Evolutionary conservation across 495 filamentous ascomycete species (phyloP).

Genomic region (Lasiosphaeria hispida): DNA sequence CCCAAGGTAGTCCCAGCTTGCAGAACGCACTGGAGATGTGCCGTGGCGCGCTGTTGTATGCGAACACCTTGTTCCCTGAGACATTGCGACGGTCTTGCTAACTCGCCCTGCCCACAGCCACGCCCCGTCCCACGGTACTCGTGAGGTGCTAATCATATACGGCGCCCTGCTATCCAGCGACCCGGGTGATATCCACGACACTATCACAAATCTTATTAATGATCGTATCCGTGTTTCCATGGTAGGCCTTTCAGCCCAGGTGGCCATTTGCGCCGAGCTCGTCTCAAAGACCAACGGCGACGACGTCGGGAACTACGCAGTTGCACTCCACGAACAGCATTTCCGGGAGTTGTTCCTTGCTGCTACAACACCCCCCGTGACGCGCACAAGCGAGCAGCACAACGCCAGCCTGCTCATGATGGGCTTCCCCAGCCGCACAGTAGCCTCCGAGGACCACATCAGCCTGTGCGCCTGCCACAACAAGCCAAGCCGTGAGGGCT

Average conservation of each 20-base stretch:
- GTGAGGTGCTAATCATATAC: conserved; percentile 88
- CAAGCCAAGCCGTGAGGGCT: conserved; percentile 80
- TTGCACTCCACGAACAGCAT: conserved; percentile 85
- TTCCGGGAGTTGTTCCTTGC: conserved; percentile 86
- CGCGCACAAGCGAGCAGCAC: conserved; percentile 63
- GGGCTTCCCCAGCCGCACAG: conserved; percentile 95
- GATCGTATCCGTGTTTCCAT: conserved; percentile 85
- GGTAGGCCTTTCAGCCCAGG: conserved; percentile 85
- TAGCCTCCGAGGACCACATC: conserved; percentile 63
- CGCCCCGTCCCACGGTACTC: conserved; percentile 86
- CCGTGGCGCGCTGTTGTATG: conserved; percentile 77
- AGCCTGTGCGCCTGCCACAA: conserved; percentile 87
- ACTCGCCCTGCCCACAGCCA: conserved; percentile 51
- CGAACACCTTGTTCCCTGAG: conserved; percentile 14
- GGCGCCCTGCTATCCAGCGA: conserved; percentile 88
- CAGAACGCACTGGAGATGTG: conserved; percentile 97
- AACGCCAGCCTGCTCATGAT: conserved; percentile 87
- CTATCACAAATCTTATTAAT: conserved; percentile 68
- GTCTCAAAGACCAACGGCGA: conserved; percentile 79
- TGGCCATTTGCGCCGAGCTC: conserved; percentile 90
- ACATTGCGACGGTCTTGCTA: not conserved
- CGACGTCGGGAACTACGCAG: conserved; percentile 70
- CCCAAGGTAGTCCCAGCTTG: conserved; percentile 82
- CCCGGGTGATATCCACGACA: conserved; percentile 92
- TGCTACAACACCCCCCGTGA: conserved; percentile 83